Evolutionary conservation across 2,329 filamentous ascomycete species (phyloP), one percentile per base, ranked within the genome.

Genomic region (Penicillium capsulatum): DNA sequence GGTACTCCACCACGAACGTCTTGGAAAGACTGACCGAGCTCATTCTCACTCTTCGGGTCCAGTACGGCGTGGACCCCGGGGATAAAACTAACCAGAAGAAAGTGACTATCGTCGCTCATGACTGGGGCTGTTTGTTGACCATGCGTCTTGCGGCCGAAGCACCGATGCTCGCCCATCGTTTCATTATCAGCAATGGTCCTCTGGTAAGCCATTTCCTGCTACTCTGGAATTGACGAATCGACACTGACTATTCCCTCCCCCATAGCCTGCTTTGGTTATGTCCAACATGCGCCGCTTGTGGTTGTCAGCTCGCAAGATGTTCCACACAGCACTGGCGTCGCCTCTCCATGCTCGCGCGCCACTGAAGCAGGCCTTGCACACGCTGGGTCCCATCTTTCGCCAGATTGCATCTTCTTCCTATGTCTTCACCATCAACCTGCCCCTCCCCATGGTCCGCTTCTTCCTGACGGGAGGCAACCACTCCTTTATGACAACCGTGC

Each of bases 101-200:
- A 29, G 53, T 70, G 1, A 61, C 75, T 14, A 64, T 77, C 33
- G 72, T 76, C 22, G 69, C 60, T 4, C 75, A 78, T 58, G 75
- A 79, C 44, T 78, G 75, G 75, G 75, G 75, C 11, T 72, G 69
- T 38, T 53, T 74, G 7, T 53, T 80, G 13, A 68, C 67, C 3
- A 75, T 70, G 48, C 67, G 77, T 31, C 68, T 81, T 30, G 77
- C 77, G n/a, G 65, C 73, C n/a, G 77, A 80, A 51, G 77, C 77
- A 17, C 67, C 70, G 14, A 65, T 71, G 36, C 55, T 81, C 32
- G 73, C 76, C 7, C 72, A 80, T 57, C 68, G 74, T 28, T 77
- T 75, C 51, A 70, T 80, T 26, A 56, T 79, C 27, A 68, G 68
- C 16, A 77, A 77, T 50, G 73, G 69, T 2, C 65, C 74, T 8